Percentiles rank a stretch among this genome's conserved stretches.
phyloP scores from a whole-genome alignment of 75 land plant genomes.

The Cupressus sempervirens region DNA sequence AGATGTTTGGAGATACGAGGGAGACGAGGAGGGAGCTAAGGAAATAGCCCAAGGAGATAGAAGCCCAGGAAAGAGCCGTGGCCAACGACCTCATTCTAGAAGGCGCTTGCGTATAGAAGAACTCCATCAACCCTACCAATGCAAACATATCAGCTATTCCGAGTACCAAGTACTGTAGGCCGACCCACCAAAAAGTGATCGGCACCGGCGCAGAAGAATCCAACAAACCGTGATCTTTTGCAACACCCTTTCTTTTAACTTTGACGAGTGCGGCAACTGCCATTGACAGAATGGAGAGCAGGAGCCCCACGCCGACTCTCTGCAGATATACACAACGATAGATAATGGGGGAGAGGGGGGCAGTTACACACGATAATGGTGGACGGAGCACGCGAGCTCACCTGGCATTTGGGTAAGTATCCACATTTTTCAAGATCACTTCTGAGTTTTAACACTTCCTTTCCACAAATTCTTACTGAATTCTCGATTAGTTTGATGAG shows the following conservation, averaged over 20 bases:
- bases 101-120: slow-evolving; percentile 56
- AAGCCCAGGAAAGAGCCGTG: slow-evolving; percentile 16
- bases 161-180: slow-evolving; percentile 38
- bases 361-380: no score
- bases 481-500: no score
- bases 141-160: slow-evolving; percentile 56
- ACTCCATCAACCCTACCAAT: slow-evolving; percentile 54
- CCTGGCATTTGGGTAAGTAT: no score
- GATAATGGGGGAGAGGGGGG: no score
- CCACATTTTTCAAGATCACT: no score
- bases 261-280: slow-evolving; percentile 39
- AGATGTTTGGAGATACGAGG: slow-evolving; percentile 16
- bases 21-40: slow-evolving; percentile 37
- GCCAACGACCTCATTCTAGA: slow-evolving; percentile 35
- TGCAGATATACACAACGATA: no score
- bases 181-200: slow-evolving; percentile 50
- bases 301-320: slow-evolving; percentile 34
- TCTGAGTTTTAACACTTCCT: no score
- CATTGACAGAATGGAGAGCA: slow-evolving; percentile 21
- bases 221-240: slow-evolving; percentile 11
- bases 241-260: slow-evolving; percentile 19
- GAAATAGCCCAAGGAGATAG: slow-evolving; percentile 24
- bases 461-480: no score
- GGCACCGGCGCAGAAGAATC: slow-evolving; percentile 25
- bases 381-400: no score